Percentiles rank a stretch among this genome's conserved stretches.
Conservation (phyloP, 371 early-diverging fungal species). For the Conidiobolus incongruus region DNA sequence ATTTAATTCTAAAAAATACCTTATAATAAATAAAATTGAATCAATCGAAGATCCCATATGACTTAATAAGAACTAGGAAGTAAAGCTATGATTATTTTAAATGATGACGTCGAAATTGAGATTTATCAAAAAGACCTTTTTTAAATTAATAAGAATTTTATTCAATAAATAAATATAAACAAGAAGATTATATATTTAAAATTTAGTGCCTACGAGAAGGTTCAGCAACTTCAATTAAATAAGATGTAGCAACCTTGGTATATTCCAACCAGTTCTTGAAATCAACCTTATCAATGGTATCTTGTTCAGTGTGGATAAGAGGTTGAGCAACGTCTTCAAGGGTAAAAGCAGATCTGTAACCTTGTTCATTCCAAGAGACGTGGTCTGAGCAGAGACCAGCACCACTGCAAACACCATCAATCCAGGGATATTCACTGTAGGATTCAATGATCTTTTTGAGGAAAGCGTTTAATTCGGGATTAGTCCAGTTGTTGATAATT, state of each 20-base stretch:
- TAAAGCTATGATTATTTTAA: too few relatives aligned
- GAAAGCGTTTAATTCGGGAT: conserved; percentile 37
- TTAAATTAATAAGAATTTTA: too few relatives aligned
- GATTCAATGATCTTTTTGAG: background rate
- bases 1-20: too few relatives aligned
- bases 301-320: background rate
- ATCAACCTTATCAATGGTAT: background rate
- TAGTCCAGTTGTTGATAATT: conserved; percentile 60
- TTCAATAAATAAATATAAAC: too few relatives aligned
- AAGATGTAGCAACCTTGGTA: conserved; percentile 54
- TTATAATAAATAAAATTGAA: too few relatives aligned
- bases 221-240: conserved; percentile 45
- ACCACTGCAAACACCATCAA: conserved; percentile 6
- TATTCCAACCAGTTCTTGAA: conserved; percentile 38
- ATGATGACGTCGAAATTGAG: too few relatives aligned
- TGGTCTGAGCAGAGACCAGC: conserved; percentile 58
- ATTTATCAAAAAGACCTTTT: too few relatives aligned
- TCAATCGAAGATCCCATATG: too few relatives aligned
- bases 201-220: too few relatives aligned
- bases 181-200: too few relatives aligned
- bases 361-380: conserved; percentile 75
- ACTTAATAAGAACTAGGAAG: too few relatives aligned
- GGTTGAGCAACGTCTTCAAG: conserved; percentile 25
- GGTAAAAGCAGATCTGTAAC: conserved; percentile 62
- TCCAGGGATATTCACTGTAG: background rate